Evolutionary conservation across 805 yeast genomes (phyloP).

Genomic region (Wickerhamomyces tratensis): DNA sequence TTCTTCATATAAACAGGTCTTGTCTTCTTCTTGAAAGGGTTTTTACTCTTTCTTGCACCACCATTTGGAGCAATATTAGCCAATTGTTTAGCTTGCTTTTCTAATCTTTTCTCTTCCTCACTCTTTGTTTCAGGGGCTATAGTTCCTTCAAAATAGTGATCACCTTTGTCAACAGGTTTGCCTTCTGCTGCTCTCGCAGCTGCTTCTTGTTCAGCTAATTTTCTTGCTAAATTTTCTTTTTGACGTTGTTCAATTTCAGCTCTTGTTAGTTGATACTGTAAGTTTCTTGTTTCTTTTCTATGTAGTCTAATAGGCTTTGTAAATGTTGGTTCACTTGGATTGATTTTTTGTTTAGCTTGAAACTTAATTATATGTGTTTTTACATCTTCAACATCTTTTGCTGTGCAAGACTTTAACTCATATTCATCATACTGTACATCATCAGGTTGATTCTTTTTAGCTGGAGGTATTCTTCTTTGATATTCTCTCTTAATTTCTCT

Average conservation of each 20-base stretch:
- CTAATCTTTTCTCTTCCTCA: constrained; percentile 28
- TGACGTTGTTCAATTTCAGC: constrained; percentile 63
- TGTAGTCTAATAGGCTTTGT: constrained; percentile 80
- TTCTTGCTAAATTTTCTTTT: constrained; percentile 33
- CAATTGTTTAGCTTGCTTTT: constrained; percentile 23
- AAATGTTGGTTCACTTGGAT: constrained; percentile 54
- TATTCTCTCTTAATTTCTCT: constrained; percentile 5
- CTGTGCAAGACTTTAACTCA: constrained; percentile 58
- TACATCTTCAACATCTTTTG: constrained; percentile 60
- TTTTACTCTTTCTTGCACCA: constrained; percentile 63
- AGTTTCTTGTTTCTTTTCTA: constrained; percentile 85
- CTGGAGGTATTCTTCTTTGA: constrained; percentile 3
- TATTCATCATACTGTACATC: constrained; percentile 25
- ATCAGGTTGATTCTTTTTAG: constrained; percentile 10
- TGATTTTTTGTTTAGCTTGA: constrained; percentile 62
- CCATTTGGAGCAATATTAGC: constrained; percentile 90
- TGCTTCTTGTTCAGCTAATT: constrained; percentile 13
- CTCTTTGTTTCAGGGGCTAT: constrained; percentile 23
- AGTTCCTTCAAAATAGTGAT: constrained; percentile 7
- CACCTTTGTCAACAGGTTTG: constrained; percentile 8
- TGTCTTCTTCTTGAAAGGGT: constrained; percentile 65
- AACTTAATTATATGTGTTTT: constrained; percentile 78
- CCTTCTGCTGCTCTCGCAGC: constrained; percentile 3
- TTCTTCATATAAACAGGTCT: constrained; percentile 74
- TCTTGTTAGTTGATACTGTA: constrained; percentile 77